Evolutionary conservation across 176 grass and related monocot species (phyloP), one percentile per base, ranked within the genome.

Genomic region (Lolium perenne): DNA sequence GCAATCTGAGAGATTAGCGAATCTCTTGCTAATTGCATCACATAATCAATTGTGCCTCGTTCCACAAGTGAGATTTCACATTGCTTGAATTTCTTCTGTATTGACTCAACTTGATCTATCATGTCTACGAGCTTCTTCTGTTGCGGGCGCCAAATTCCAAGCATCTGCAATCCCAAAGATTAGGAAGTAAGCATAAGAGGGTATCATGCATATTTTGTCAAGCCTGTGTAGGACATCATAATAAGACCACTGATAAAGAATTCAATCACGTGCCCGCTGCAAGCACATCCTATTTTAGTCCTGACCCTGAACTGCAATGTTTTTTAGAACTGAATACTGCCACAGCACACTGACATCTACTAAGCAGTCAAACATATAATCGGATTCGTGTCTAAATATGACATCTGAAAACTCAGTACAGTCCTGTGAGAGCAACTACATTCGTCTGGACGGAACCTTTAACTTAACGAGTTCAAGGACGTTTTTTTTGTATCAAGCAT

Each of bases 1-100:
- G 85, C 23, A 20, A 98, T 85, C 76, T 93, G 89, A 80, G 89
- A 80, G 15, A 84, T 66, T 64, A 98, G 83, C 2, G 76, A 78
- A 76, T 98, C 91, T 89, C 86, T 92, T 90, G 87, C 91, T 88
- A 93, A 84, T 75, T 87, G 88, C 50, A 71, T 70, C 22, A 90
- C 93, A 65, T 83, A 90, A 69, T 43, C 74, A 40, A 92, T 58
- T 49, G 87, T 50, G 43, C 62, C 64, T 76, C 43, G 80, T 43
- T 86, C 47, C 65, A 95, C 71, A 76, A 90, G 76, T 10, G 55
- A 53, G 7, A 87, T 78, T 83, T 85, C 40, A 86, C 80, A 93
- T 83, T 86, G 77, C 53, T 95, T 50, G 14, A 98, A 98, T 46
- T 95, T 86, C 67, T 58, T 75, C 49, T 46, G 65, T 17, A 87